These are phyloP conservation scores for Dothistroma septosporum DNA, from an alignment of 2,329 filamentous ascomycete genomes.

Conservation along the genomic window DNA sequence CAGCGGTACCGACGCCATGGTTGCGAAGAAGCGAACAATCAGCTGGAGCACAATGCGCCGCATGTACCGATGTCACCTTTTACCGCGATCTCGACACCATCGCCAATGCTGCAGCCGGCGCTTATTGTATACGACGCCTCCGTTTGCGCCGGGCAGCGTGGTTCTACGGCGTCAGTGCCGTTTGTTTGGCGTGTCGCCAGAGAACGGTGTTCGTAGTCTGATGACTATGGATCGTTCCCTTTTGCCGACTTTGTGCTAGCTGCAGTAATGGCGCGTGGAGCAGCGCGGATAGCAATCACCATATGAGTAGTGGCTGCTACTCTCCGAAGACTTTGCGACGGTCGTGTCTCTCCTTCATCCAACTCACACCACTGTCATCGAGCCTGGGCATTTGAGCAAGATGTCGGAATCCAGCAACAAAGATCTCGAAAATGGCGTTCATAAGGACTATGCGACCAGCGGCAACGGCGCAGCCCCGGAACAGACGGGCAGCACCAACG, in stretches of 20 bases:
- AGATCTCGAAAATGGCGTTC: constrained; percentile 8
- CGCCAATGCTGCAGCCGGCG: neutral
- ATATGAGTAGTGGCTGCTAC: neutral
- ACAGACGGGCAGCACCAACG: constrained; percentile 1
- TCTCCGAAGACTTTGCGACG: neutral
- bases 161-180: neutral
- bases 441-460: neutral
- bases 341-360: neutral
- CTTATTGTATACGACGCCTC: neutral
- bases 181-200: neutral
- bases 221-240: neutral
- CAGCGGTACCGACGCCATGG: neutral
- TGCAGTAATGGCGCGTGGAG: neutral
- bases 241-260: neutral
- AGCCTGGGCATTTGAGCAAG: neutral
- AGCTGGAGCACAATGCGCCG: too few species aligned
- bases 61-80: too few species aligned
- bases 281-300: neutral
- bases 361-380: neutral
- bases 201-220: neutral
- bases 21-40: neutral
- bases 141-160: neutral
- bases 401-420: constrained; percentile 1
- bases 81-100: neutral
- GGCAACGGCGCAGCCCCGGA: neutral